phyloP scores from a whole-genome alignment of 768 basidiomycete genomes.

The Mycena metata region DNA sequence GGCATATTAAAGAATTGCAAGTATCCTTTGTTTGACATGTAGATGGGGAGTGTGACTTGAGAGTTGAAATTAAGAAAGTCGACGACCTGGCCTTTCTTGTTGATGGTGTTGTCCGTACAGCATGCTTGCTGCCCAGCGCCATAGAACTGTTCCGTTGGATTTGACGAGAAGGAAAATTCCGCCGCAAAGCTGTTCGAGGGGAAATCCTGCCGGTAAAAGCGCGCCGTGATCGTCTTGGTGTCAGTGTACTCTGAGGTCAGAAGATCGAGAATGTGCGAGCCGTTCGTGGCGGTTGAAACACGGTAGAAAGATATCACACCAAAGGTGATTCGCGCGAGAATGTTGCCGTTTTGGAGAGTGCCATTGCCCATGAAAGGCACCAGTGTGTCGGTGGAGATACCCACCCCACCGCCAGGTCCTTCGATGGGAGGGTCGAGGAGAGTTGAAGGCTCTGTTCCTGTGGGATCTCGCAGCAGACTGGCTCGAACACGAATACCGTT shows the following conservation, averaged over 20 bases:
- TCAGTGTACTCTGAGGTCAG: conserved; percentile 50
- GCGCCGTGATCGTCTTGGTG: conserved; percentile 46
- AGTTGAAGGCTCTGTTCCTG: conserved; percentile 50
- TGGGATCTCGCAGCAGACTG: conserved; percentile 51
- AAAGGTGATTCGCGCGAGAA: conserved; percentile 42
- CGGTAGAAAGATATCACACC: conserved; percentile 50
- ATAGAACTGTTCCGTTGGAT: conserved; percentile 52
- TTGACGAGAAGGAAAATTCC: conserved; percentile 48
- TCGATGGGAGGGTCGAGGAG: conserved; percentile 54
- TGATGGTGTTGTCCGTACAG: conserved; percentile 52
- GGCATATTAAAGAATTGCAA: conserved; percentile 54
- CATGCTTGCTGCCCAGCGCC: conserved; percentile 55
- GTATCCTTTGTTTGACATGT: conserved; percentile 57
- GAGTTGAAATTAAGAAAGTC: conserved; percentile 55
- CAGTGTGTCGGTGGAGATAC: conserved; percentile 47
- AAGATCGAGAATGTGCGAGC: conserved; percentile 34
- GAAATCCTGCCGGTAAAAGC: conserved; percentile 52
- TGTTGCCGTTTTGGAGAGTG: conserved; percentile 50
- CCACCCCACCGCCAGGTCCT: conserved; percentile 49
- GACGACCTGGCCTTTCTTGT: conserved; percentile 55
- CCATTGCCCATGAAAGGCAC: conserved; percentile 47
- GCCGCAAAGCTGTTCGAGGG: conserved; percentile 48
- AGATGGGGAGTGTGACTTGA: conserved; percentile 51
- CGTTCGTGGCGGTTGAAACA: conserved; percentile 46
- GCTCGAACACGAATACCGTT: conserved; percentile 54